Percentiles rank a stretch among this genome's conserved stretches.
These are phyloP conservation scores for Inga oerstediana DNA, from an alignment of 306 rosid genomes.

Conservation along the genomic window DNA sequence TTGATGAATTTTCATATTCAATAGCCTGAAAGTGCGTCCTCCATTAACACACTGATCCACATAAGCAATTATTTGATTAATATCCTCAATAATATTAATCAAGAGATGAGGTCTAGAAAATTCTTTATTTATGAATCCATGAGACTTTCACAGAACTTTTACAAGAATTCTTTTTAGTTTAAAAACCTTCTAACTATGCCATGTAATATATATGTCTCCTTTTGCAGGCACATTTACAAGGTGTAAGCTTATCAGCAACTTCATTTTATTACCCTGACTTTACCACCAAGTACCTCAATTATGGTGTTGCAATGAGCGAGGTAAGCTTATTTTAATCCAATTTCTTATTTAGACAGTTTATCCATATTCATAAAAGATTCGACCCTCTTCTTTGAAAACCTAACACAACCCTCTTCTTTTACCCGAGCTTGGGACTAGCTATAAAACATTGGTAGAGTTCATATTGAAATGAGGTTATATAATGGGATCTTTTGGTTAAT, in stretches of 20 bases:
- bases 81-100: too few relatives aligned
- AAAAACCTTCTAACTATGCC: background rate
- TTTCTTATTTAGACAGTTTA: conserved; percentile 1
- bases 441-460: too few relatives aligned
- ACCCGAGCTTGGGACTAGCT: too few relatives aligned
- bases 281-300: conserved; percentile 60
- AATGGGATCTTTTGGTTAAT: too few relatives aligned
- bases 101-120: background rate
- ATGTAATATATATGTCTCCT: conserved; percentile 27
- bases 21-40: too few relatives aligned
- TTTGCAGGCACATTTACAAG: conserved; percentile 68
- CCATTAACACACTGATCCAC: too few relatives aligned
- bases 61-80: too few relatives aligned
- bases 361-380: too few relatives aligned
- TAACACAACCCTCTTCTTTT: too few relatives aligned
- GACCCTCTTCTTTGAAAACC: too few relatives aligned
- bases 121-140: background rate
- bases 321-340: conserved; percentile 36
- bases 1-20: too few relatives aligned
- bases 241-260: conserved; percentile 77
- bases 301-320: conserved; percentile 94
- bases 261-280: conserved; percentile 52
- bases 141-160: background rate
- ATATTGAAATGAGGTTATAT: too few relatives aligned
- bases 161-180: background rate